Evolutionary conservation across 176 grass and related monocot genomes (phyloP), one percentile per base, ranked within the genome.

Genomic region (Carex kokanica): DNA sequence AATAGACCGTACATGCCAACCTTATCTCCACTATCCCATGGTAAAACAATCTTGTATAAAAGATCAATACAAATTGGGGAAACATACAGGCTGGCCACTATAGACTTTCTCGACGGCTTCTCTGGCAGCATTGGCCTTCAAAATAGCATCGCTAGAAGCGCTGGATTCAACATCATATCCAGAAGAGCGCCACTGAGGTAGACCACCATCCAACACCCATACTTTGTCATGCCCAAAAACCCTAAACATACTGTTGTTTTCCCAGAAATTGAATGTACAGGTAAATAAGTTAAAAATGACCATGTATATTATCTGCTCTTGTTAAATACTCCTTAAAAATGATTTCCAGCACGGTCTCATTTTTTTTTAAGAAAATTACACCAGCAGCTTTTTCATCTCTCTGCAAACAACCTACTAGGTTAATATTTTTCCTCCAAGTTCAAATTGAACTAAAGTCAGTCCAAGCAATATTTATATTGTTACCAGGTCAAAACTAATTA

Each of bases 111-210:
- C 96, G 79, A 98, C 93, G 80, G 91, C 91, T 90, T 98, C 96
- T 18, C 91, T 74, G 86, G 96, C 93, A 65, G 96, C 96, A 87
- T 81, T 91, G 36, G 90, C 90, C 77, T 94, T 94, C 81, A 98
- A 83, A 84, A 98, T 94, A 74, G 92, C 84, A 91, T 98, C 90
- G 62, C 90, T 88, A 83, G 95, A 98, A 63, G 92, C 92, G 60
- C 92, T 95, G 83, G 96, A 98, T 87, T 98, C 92, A 25, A 95
- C 96, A 40, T 98, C 96, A 91, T 95, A 91, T 41, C 96, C 93
- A 84, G 91, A 90, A 81, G 92, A 85, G 54, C 91, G 90, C 96
- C 96, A 98, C 7, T 93, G 88, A 14, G 93, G 91, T 67, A 98
- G 88, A 54, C 96, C 96, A 85, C 96, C 93, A 91, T 98, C 86